These are phyloP conservation scores for Lepidium africanum DNA, from an alignment of 345 rosid species.

Conservation along the genomic window DNA sequence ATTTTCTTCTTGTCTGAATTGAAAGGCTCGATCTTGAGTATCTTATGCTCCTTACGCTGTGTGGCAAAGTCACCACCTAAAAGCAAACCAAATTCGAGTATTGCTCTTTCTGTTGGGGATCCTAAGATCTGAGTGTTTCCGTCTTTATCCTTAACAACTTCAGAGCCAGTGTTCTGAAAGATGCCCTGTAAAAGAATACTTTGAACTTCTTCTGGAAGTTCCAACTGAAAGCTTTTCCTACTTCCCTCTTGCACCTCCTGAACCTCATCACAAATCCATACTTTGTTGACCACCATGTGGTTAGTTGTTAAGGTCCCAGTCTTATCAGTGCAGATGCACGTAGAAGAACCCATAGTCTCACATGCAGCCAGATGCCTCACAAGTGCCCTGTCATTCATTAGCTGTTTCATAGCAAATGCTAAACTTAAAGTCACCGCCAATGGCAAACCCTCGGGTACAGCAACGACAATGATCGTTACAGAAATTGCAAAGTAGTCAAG, in stretches of 20 bases:
- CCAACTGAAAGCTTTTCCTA: constrained; percentile 25
- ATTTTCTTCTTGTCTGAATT: constrained; percentile 71
- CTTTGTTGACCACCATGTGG: constrained; percentile 50
- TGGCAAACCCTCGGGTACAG: constrained; percentile 76
- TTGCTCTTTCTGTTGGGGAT: constrained; percentile 65
- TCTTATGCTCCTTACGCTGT: constrained; percentile 45
- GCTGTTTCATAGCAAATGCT: constrained; percentile 71
- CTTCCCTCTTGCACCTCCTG: constrained; percentile 14
- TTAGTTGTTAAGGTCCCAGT: constrained; percentile 71
- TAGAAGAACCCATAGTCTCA: constrained; percentile 77
- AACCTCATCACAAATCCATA: constrained; percentile 46
- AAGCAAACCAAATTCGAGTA: constrained; percentile 59
- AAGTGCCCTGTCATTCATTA: constrained; percentile 69
- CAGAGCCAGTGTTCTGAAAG: constrained; percentile 70
- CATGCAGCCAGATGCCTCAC: constrained; percentile 73
- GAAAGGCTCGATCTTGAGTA: constrained; percentile 66
- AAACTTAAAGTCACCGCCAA: constrained; percentile 73
- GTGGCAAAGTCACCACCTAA: constrained; percentile 48
- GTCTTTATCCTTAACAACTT: constrained; percentile 53
- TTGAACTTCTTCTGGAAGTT: constrained; percentile 31
- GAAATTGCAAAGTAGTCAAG: constrained; percentile 61
- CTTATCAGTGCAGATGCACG: constrained; percentile 67
- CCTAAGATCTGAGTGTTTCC: constrained; percentile 56
- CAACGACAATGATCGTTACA: constrained; percentile 74
- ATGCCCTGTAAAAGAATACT: constrained; percentile 51